These are phyloP conservation scores for Hyaloperonospora brassicae DNA, from an alignment of 352 stramenopile genomes.

Conservation along the genomic window DNA sequence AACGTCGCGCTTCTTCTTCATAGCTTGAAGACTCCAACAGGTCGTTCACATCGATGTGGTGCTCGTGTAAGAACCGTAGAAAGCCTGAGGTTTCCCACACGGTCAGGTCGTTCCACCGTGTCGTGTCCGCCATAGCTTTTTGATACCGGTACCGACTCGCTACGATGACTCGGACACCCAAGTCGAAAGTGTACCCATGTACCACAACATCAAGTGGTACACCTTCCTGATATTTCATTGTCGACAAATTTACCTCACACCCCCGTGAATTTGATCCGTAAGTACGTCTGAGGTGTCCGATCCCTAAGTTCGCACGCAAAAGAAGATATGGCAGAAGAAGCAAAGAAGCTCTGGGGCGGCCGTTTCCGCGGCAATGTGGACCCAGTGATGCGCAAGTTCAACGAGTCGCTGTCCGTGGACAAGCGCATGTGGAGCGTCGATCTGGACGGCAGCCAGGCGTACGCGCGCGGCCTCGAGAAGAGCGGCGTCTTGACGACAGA, in stretches of 20 bases:
- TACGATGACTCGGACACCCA: no score
- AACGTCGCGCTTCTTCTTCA: conserved; percentile 28
- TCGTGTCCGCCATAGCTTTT: conserved; percentile 1
- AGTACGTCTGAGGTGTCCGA: no score
- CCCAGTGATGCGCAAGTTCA: conserved; percentile 98
- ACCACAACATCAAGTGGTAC: no score
- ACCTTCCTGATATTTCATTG: no score
- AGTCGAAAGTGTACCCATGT: no score
- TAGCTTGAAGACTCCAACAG: conserved; percentile 25
- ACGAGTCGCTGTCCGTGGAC: conserved; percentile 96
- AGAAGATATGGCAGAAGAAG: background rate
- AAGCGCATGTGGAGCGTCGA: conserved; percentile 96
- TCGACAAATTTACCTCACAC: no score
- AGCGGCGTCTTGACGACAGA: conserved; percentile 90
- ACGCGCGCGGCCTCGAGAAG: conserved; percentile 85
- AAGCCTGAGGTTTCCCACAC: conserved; percentile 48
- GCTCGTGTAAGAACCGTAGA: conserved; percentile 42
- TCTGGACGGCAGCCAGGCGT: conserved; percentile 93
- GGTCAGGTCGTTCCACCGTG: conserved; percentile 29
- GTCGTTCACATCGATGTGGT: conserved; percentile 40
- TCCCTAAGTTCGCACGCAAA: no score
- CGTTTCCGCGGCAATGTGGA: conserved; percentile 94
- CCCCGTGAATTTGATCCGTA: no score
- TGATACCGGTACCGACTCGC: no score
- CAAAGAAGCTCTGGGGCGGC: conserved; percentile 87